phyloP scores from a whole-genome alignment of 2,329 filamentous ascomycete species.

The Colletotrichum sp. region DNA sequence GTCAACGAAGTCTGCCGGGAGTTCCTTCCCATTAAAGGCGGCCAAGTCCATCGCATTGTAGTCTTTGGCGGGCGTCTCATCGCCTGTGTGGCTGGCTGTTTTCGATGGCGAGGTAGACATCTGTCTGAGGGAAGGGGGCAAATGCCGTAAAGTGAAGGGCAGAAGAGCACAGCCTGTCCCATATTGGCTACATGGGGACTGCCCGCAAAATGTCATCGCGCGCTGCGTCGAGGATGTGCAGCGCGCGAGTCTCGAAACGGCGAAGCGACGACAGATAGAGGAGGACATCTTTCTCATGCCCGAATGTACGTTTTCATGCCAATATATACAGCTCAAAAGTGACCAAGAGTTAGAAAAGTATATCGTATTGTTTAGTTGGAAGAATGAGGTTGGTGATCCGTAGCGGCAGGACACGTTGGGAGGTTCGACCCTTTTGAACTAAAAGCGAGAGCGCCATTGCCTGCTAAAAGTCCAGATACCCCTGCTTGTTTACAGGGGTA shows the following conservation, averaged over 20 bases:
- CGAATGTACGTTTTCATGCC: not conserved
- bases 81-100: not conserved
- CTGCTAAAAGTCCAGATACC: not conserved
- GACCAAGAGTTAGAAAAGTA: fast-evolving
- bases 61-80: not conserved
- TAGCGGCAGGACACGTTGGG: not conserved
- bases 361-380: fast-evolving
- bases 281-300: too few species aligned
- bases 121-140: fast-evolving
- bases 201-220: too few species aligned
- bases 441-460: not conserved
- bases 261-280: too few species aligned
- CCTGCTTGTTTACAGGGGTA: not conserved
- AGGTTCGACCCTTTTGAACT: not conserved
- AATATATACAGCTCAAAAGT: fast-evolving
- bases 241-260: too few species aligned
- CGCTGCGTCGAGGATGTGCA: fast-evolving
- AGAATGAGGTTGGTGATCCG: not conserved
- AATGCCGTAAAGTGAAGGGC: fast-evolving
- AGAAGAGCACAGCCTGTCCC: not conserved
- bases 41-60: not conserved
- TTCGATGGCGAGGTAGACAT: not conserved
- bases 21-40: not conserved
- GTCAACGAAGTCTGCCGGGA: not conserved
- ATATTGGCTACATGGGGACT: not conserved